These are phyloP conservation scores for Flaveria linearis DNA, from an alignment of 129 eudicot species.

Conservation along the genomic window DNA sequence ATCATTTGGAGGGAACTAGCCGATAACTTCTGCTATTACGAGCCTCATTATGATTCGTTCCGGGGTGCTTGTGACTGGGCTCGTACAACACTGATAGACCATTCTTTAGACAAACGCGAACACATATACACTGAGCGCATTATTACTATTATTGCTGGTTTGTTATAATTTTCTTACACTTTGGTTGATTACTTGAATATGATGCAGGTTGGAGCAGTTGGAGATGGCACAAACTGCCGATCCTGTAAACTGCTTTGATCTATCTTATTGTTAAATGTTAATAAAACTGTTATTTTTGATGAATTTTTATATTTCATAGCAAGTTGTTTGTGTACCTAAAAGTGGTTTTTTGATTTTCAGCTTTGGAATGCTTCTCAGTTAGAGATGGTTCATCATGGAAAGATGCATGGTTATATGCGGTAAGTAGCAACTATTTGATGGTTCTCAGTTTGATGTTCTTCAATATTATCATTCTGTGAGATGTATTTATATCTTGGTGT, in stretches of 20 bases:
- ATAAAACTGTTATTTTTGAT: background rate
- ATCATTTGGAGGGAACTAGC: conserved; percentile 96
- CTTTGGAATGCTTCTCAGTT: no score
- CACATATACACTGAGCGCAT: conserved; percentile 67
- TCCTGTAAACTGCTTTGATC: conserved; percentile 56
- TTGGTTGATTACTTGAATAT: conserved; percentile 1
- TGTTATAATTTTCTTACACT: background rate
- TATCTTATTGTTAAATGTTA: conserved; percentile 6
- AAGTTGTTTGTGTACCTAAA: background rate
- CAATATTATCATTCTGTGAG: background rate
- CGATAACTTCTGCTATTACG: conserved; percentile 88
- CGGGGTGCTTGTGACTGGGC: conserved; percentile 98
- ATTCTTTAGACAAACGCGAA: conserved; percentile 78
- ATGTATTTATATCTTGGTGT: no score
- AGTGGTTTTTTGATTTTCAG: conserved; percentile 47
- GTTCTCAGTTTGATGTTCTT: background rate
- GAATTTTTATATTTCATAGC: background rate
- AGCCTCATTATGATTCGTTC: conserved; percentile 84
- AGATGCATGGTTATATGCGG: conserved; percentile 99
- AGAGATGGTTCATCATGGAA: conserved; percentile 89
- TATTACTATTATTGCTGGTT: background rate
- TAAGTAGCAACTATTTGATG: conserved; percentile 30
- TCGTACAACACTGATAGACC: conserved; percentile 77
- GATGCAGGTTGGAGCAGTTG: conserved; percentile 72
- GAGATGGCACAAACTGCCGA: conserved; percentile 97